phyloP scores from a whole-genome alignment of 1,284 basidiomycete genomes.

The Puccinia sorghi region DNA sequence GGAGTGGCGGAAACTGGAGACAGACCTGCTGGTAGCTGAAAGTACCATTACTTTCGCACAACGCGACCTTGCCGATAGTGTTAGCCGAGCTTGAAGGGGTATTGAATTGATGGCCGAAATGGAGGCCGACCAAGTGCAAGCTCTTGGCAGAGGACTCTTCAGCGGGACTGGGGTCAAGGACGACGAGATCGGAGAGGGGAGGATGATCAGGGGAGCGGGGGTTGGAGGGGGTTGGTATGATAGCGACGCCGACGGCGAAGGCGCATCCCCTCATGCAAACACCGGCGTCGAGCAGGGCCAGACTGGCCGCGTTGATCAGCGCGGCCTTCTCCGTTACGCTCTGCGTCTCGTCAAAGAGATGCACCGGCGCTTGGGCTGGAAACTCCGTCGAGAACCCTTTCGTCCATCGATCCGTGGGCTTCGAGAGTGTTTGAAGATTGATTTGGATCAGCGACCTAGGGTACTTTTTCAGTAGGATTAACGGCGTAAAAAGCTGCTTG shows the following conservation, averaged over 20 bases:
- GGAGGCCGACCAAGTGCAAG: slow-evolving; percentile 26
- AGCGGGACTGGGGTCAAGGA: slow-evolving; percentile 31
- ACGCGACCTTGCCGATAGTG: not conserved
- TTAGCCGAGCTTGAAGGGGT: not conserved
- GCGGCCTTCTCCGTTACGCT: slow-evolving; percentile 54
- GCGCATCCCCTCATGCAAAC: slow-evolving; percentile 55
- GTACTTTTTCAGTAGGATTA: slow-evolving; percentile 61
- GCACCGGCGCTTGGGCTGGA: not conserved
- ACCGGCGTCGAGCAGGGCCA: slow-evolving; percentile 56
- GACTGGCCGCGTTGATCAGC: slow-evolving; percentile 56
- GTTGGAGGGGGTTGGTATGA: slow-evolving; percentile 51
- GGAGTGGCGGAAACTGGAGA: not conserved
- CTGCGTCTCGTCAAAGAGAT: slow-evolving; percentile 16
- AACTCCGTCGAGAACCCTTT: not conserved
- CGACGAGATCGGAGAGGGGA: not conserved
- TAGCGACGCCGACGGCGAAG: slow-evolving; percentile 54
- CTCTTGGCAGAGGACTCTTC: slow-evolving; percentile 34
- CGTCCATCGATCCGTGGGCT: slow-evolving; percentile 62
- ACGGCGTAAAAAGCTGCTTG: slow-evolving; percentile 57
- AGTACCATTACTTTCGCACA: slow-evolving; percentile 33
- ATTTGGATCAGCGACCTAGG: slow-evolving; percentile 67
- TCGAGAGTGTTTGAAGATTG: slow-evolving; percentile 65
- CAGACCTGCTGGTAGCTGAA: slow-evolving; percentile 32
- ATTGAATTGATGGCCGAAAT: slow-evolving; percentile 33
- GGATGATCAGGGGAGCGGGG: not conserved